Conservation (phyloP, 2,329 filamentous ascomycete genomes). For the Fusarium cicatricum region DNA sequence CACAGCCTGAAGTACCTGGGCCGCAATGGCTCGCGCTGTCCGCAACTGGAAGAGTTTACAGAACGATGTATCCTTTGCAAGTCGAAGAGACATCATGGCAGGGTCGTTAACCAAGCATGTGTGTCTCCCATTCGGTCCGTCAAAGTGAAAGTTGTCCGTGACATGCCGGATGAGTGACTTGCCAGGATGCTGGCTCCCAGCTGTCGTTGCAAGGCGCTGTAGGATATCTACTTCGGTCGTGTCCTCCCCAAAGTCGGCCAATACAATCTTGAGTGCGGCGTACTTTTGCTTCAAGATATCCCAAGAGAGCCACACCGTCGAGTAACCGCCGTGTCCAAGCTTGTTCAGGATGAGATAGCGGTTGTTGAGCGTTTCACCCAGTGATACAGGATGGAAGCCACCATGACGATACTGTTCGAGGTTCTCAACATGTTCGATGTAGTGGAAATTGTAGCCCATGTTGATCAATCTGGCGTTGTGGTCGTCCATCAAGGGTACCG, state of each 20-base stretch:
- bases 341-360: conserved; percentile 38
- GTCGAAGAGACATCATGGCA: conserved; percentile 36
- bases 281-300: conserved; percentile 35
- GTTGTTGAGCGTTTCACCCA: conserved; percentile 36
- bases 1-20: conserved; percentile 30
- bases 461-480: conserved; percentile 29
- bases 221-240: conserved; percentile 31
- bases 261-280: conserved; percentile 34
- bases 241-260: conserved; percentile 35
- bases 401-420: conserved; percentile 33
- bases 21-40: conserved; percentile 34
- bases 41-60: conserved; percentile 26
- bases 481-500: conserved; percentile 25
- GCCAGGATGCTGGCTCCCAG: conserved; percentile 25
- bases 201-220: conserved; percentile 21
- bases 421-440: conserved; percentile 36
- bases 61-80: conserved; percentile 32
- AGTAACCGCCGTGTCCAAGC: conserved; percentile 38
- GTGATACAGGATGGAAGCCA: conserved; percentile 31
- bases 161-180: conserved; percentile 29
- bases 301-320: conserved; percentile 40
- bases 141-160: conserved; percentile 32
- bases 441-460: conserved; percentile 35
- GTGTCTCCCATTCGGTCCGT: conserved; percentile 35
- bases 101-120: conserved; percentile 36